A percentile compares a stretch with the other conserved stretches of the same genome.
Evolutionary conservation across 495 filamentous ascomycete genomes (phyloP).

Genomic region (Aspergillus asperescens): DNA sequence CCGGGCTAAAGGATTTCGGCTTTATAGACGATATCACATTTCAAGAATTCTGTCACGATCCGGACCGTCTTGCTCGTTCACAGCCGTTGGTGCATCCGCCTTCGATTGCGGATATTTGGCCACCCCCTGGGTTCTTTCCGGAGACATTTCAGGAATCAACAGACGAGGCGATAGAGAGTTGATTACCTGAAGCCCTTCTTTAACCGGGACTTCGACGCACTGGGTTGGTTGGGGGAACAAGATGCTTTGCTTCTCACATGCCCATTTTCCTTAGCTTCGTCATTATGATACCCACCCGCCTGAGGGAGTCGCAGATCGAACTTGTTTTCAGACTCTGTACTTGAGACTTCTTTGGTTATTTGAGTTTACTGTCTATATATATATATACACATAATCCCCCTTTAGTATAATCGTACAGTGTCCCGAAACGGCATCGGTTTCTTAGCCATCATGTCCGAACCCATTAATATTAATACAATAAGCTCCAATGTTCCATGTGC

Average conservation of each 20-base stretch:
- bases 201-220: too few relatives aligned
- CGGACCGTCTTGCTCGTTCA: constrained; percentile 41
- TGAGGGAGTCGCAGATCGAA: not conserved
- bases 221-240: too few relatives aligned
- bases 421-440: too few relatives aligned
- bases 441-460: too few relatives aligned
- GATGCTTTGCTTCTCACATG: not conserved
- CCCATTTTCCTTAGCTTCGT: not conserved
- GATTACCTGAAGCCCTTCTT: not conserved
- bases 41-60: constrained; percentile 50
- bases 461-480: too few relatives aligned
- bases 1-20: constrained; percentile 54
- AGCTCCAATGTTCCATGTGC: too few relatives aligned
- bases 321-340: too few relatives aligned
- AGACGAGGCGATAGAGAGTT: constrained; percentile 27
- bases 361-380: too few relatives aligned
- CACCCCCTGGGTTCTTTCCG: constrained; percentile 44
- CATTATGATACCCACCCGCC: constrained; percentile 14
- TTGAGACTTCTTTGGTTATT: too few relatives aligned
- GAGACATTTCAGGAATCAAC: constrained; percentile 37
- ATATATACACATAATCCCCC: too few relatives aligned
- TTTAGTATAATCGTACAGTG: too few relatives aligned
- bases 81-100: constrained; percentile 41
- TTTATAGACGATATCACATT: constrained; percentile 52
- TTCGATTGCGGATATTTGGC: constrained; percentile 46